These are phyloP conservation scores for Penicillium simplicissimum DNA, from an alignment of 495 filamentous ascomycete species.

Conservation along the genomic window DNA sequence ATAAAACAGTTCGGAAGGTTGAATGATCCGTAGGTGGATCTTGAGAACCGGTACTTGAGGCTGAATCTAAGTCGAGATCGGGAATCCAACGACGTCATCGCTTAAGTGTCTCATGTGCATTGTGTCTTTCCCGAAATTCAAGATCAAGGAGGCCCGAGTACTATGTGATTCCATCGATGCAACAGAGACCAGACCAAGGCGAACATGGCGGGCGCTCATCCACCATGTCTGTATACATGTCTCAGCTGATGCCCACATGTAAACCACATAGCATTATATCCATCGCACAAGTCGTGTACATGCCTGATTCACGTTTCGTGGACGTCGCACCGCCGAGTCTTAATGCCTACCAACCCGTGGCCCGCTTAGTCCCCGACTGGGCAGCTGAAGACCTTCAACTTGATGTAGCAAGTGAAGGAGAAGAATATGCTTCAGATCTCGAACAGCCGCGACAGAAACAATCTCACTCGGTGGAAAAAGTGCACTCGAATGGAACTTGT, in stretches of 20 bases:
- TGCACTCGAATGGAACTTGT: slow-evolving; percentile 45
- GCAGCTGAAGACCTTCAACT: neutral
- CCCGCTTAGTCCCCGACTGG: neutral
- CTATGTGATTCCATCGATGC: neutral
- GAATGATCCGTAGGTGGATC: neutral
- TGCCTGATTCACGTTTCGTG: neutral
- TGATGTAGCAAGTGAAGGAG: neutral
- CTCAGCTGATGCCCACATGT: neutral
- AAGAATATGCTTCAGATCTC: neutral
- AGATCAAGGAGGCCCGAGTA: neutral
- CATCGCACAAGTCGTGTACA: neutral
- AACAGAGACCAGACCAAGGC: neutral
- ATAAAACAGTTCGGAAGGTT: neutral
- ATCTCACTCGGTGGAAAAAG: slow-evolving; percentile 7
- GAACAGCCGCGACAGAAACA: neutral
- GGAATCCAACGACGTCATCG: neutral
- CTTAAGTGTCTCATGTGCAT: neutral
- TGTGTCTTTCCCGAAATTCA: neutral
- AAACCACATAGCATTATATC: neutral
- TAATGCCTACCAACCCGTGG: neutral
- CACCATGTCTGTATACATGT: neutral
- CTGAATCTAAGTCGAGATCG: neutral
- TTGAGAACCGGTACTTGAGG: neutral
- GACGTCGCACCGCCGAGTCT: neutral
- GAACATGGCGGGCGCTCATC: neutral